These are phyloP conservation scores for Beauveria rudraprayagi DNA, from an alignment of 2,329 filamentous ascomycete genomes.

Conservation along the genomic window DNA sequence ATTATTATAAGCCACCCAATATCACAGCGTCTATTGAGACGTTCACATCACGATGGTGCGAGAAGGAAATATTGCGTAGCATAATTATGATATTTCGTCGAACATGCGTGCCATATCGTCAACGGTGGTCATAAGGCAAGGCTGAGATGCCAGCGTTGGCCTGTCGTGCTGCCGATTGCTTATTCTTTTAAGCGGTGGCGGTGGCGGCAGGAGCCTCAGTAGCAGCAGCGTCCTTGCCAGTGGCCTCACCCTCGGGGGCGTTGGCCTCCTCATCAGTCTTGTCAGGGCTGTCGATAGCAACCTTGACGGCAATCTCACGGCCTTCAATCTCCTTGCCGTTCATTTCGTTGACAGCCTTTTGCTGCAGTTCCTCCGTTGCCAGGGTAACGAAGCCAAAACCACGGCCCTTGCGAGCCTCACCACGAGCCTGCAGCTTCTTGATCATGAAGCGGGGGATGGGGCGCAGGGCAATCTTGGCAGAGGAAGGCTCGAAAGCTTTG, in stretches of 20 bases:
- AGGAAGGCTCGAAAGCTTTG: slow-evolving; percentile 80
- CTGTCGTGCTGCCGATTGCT: slow-evolving; percentile 7
- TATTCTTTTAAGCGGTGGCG: slow-evolving; percentile 23
- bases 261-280: slow-evolving; percentile 85
- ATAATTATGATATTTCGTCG: slow-evolving; percentile 28
- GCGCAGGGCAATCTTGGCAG: slow-evolving; percentile 96
- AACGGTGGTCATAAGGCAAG: slow-evolving; percentile 22
- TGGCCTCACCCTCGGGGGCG: slow-evolving; percentile 37
- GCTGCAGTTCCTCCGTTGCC: slow-evolving; percentile 87
- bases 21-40: slow-evolving; percentile 2
- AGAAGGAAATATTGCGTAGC: background rate
- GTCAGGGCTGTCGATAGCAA: slow-evolving; percentile 97
- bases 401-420: slow-evolving; percentile 97
- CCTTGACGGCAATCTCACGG: slow-evolving; percentile 98
- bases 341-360: slow-evolving; percentile 97
- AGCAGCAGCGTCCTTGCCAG: slow-evolving; percentile 31
- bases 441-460: slow-evolving; percentile 99
- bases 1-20: slow-evolving; percentile 12
- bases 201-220: slow-evolving; percentile 22
- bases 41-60: slow-evolving; percentile 2
- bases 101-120: slow-evolving; percentile 32
- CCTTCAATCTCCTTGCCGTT: slow-evolving; percentile 99
- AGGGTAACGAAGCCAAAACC: slow-evolving; percentile 98
- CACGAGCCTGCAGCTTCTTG: slow-evolving; percentile 98
- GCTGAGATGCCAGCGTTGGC: slow-evolving; percentile 3